phyloP scores from a whole-genome alignment of 768 basidiomycete species.

The Hirschioporus abietinus region DNA sequence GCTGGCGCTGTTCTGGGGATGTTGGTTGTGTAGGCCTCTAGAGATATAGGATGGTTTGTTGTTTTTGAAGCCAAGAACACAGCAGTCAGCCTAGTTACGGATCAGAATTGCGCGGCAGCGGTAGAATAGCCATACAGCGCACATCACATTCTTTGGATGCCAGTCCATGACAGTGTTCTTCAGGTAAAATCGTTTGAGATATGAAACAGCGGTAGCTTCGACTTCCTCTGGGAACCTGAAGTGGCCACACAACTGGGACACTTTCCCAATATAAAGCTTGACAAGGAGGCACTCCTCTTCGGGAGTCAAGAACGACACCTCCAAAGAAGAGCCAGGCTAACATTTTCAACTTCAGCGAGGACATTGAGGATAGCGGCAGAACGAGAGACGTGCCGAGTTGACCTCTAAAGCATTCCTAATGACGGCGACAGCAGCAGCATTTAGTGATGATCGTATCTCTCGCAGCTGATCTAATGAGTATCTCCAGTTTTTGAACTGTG shows the following conservation, averaged over 20 bases:
- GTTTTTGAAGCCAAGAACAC: conserved; percentile 96
- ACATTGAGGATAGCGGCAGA: neutral
- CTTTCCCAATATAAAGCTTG: conserved; percentile 81
- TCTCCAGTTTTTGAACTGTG: conserved; percentile 85
- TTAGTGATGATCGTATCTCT: conserved; percentile 59
- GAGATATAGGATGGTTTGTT: conserved; percentile 86
- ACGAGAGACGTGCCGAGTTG: conserved; percentile 55
- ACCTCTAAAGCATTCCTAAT: conserved; percentile 76
- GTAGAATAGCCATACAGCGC: conserved; percentile 21
- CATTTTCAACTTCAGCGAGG: conserved; percentile 1
- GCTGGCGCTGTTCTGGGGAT: conserved; percentile 77
- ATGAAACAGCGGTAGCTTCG: conserved; percentile 86
- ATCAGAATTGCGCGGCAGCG: conserved; percentile 9
- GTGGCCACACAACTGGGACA: conserved; percentile 76
- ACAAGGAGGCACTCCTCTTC: conserved; percentile 87
- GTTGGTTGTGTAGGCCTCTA: conserved; percentile 77
- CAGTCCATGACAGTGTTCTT: conserved; percentile 99
- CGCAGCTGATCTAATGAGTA: conserved; percentile 68
- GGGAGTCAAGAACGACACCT: conserved; percentile 68
- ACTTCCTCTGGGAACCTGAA: conserved; percentile 91
- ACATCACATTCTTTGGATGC: conserved; percentile 99
- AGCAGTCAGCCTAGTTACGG: conserved; percentile 73
- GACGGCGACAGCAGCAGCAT: conserved; percentile 66
- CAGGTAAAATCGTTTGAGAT: conserved; percentile 94
- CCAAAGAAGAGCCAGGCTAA: conserved; percentile 67